Conservation (phyloP, 1,284 basidiomycete species). For the Tranzscheliella williamsii region DNA sequence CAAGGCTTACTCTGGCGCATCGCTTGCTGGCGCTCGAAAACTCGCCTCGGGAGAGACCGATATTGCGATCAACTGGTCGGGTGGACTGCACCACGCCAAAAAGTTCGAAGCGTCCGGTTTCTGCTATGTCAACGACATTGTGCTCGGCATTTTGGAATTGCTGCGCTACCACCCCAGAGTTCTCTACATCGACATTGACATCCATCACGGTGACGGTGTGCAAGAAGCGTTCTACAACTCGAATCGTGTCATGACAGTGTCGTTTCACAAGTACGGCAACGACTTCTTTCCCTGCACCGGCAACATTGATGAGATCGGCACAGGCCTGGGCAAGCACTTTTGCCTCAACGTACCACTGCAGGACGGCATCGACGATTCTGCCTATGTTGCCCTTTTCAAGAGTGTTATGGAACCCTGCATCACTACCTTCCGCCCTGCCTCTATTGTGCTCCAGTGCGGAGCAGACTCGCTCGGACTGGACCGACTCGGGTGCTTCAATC, state of each 20-base stretch:
- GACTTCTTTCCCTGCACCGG: constrained; percentile 77
- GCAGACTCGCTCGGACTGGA: constrained; percentile 95
- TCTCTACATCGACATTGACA: constrained; percentile 96
- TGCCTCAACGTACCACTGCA: constrained; percentile 91
- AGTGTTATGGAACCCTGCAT: constrained; percentile 93
- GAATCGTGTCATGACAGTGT: constrained; percentile 96
- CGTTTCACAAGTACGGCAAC: constrained; percentile 98
- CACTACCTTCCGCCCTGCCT: constrained; percentile 80
- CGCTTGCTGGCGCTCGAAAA: constrained; percentile 71
- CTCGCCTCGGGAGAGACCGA: constrained; percentile 74
- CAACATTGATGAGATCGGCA: constrained; percentile 57
- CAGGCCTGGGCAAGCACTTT: constrained; percentile 80
- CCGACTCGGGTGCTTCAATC: constrained; percentile 92
- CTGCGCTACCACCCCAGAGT: constrained; percentile 74
- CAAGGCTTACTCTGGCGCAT: constrained; percentile 63
- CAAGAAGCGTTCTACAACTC: constrained; percentile 99
- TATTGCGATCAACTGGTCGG: constrained; percentile 97
- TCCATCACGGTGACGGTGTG: constrained; percentile 98
- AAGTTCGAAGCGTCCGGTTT: constrained; percentile 95
- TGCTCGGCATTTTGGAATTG: constrained; percentile 57
- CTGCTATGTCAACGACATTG: constrained; percentile 89
- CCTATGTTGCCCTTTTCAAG: constrained; percentile 93
- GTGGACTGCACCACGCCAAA: constrained; percentile 96
- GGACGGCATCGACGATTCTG: constrained; percentile 96
- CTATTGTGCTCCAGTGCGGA: constrained; percentile 95